Base-by-base conservation (phyloP, 306 rosid genomes). In the Senna tora region DNA sequence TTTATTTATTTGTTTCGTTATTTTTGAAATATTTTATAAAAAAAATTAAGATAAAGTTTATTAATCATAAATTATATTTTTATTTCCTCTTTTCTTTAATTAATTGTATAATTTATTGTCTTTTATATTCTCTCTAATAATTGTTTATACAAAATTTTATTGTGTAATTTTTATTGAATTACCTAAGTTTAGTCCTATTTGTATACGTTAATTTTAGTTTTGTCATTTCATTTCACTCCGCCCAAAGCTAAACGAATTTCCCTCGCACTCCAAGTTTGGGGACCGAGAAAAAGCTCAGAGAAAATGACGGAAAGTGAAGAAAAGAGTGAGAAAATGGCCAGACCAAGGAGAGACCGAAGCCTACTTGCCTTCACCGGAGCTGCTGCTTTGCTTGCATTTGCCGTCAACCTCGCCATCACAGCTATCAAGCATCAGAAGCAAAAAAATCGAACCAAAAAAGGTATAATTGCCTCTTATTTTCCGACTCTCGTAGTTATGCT, bases 331-430 rank as follows among this genome's bases (percentile, higher is more conserved):
- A 87, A 77, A 86, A 87, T 89, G 87, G 61, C 69, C 47, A 84
- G 77, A 52, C 83, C 25, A 51, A 85, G 73, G 82, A 84, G 72
- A 77, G 82, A 72, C 7, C 57, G 85, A 6, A 69, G 46, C 73
- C 33, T 87, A 0, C 28, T 91, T 4, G 94, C 71, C 47, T 39
- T 91, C 77, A 87, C 94, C 79, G 98, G 98, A 58, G 86, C 87
- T 62, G 94, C 96, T 6, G 97, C 98, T 46, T 79, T 87, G 64
- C 65, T 91, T 19, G 91, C 89, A 52, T 79, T 93, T 13, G 92
- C 91, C 4, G 86, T 75, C 38, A 91, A 91, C 81, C 71, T 93
- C 67, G 92, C 84, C 13, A 49, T 93, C 77, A 16, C 87, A 53
- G 96, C 86, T 45, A 56, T 87, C 79, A 86, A 80, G 81, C 75